phyloP scores from a whole-genome alignment of 768 basidiomycete genomes.

The Mycena leptocephala region DNA sequence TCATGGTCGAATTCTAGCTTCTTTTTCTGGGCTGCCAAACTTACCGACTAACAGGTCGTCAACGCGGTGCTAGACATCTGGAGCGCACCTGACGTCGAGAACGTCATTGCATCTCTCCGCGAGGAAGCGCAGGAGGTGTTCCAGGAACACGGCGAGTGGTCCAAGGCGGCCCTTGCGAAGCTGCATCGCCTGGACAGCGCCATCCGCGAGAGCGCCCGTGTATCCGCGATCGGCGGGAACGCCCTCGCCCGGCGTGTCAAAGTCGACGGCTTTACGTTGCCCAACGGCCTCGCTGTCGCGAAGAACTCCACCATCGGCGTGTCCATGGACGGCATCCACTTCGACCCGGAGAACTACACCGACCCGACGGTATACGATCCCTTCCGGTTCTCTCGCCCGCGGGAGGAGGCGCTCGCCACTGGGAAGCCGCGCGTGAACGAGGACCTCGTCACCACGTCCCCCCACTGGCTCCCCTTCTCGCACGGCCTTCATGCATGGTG shows the following conservation, averaged over 20 bases:
- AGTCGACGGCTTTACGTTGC: constrained; percentile 12
- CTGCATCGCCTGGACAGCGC: constrained; percentile 32
- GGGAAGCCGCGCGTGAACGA: constrained; percentile 17
- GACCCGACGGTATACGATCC: constrained; percentile 6
- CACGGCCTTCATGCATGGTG: constrained; percentile 28
- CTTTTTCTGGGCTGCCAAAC: not conserved
- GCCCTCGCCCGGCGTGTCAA: constrained; percentile 16
- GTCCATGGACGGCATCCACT: constrained; percentile 33
- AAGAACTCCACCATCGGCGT: constrained; percentile 19
- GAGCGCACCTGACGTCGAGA: constrained; percentile 3
- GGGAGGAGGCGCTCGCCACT: not conserved
- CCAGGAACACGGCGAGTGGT: constrained; percentile 24
- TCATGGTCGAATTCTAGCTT: not conserved
- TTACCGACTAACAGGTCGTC: not conserved
- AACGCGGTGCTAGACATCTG: constrained; percentile 34
- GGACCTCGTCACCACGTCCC: constrained; percentile 19
- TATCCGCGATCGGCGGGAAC: constrained; percentile 21
- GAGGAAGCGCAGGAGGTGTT: constrained; percentile 26
- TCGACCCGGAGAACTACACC: constrained; percentile 29
- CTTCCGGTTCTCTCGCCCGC: constrained; percentile 27
- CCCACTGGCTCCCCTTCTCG: constrained; percentile 18
- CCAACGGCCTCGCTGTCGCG: constrained; percentile 7
- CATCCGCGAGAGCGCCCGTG: constrained; percentile 21
- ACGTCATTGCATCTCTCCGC: constrained; percentile 9
- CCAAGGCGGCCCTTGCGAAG: constrained; percentile 21